Percentiles rank a stretch among this genome's conserved stretches.
Conservation (phyloP, 768 basidiomycete species). For the Lactarius vividus region DNA sequence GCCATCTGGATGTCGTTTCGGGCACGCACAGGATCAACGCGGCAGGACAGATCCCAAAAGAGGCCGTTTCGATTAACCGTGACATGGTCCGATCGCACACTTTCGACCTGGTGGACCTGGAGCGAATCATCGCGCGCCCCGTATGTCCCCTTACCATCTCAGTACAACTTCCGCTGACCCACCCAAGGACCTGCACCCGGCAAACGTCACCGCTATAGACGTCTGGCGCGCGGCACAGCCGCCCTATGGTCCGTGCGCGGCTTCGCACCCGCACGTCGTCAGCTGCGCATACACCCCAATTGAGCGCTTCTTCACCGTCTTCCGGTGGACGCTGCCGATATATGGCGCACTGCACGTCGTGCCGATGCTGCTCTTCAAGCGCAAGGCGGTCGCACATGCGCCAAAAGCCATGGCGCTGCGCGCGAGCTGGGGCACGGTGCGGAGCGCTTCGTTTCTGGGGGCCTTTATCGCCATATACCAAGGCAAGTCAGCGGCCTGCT, state of each 20-base stretch:
- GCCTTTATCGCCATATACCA: slow-evolving; percentile 82
- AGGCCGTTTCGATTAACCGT: slow-evolving; percentile 15
- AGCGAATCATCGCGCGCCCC: slow-evolving; percentile 11
- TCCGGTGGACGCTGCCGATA: slow-evolving; percentile 77
- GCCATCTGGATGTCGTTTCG: slow-evolving; percentile 10
- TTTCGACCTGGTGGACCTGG: slow-evolving; percentile 12
- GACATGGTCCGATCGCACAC: slow-evolving; percentile 13
- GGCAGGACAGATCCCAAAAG: slow-evolving; percentile 17
- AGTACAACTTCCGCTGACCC: background rate
- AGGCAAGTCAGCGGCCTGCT: slow-evolving; percentile 35
- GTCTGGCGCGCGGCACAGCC: slow-evolving; percentile 31
- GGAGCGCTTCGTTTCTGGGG: slow-evolving; percentile 87
- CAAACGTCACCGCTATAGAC: slow-evolving; percentile 7
- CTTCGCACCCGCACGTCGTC: slow-evolving; percentile 71
- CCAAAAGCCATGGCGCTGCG: slow-evolving; percentile 65
- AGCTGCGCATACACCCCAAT: slow-evolving; percentile 57
- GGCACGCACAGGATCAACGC: slow-evolving; percentile 26
- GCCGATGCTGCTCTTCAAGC: slow-evolving; percentile 81
- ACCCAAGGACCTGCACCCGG: slow-evolving; percentile 13
- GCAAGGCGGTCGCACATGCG: slow-evolving; percentile 58
- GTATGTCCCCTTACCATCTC: slow-evolving; percentile 1
- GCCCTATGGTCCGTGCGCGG: slow-evolving; percentile 60
- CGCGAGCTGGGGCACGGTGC: slow-evolving; percentile 66
- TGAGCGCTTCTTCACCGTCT: slow-evolving; percentile 75
- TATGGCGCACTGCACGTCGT: slow-evolving; percentile 91